Evolutionary conservation across 2,329 filamentous ascomycete genomes (phyloP).

Genomic region (Sporothrix variecibatus): DNA sequence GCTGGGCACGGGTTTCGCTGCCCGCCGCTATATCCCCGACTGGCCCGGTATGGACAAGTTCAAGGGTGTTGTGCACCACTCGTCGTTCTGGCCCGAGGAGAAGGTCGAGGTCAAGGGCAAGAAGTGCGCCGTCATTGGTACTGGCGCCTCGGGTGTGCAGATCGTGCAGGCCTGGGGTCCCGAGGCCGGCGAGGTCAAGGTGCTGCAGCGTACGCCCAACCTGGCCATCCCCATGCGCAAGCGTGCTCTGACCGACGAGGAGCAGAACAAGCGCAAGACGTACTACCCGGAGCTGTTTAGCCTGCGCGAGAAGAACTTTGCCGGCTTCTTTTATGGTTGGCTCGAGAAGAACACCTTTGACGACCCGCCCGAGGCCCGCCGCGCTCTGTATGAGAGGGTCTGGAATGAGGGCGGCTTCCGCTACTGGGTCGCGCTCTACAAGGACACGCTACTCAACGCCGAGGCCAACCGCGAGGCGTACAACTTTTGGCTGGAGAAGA

Average conservation of each 20-base stretch:
- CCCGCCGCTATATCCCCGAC: constrained; percentile 62
- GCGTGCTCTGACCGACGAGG: constrained; percentile 48
- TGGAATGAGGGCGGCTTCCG: constrained; percentile 57
- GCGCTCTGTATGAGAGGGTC: constrained; percentile 50
- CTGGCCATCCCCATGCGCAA: constrained; percentile 63
- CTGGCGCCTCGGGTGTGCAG: constrained; percentile 65
- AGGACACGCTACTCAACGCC: constrained; percentile 49
- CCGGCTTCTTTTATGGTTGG: constrained; percentile 61
- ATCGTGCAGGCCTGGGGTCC: constrained; percentile 62
- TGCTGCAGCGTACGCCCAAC: constrained; percentile 70
- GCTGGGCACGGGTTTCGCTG: constrained; percentile 57
- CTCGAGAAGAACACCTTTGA: constrained; percentile 57
- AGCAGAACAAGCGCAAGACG: constrained; percentile 51
- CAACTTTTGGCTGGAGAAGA: constrained; percentile 57
- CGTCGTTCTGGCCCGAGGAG: constrained; percentile 61
- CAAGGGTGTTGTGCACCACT: constrained; percentile 60
- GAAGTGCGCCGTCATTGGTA: constrained; percentile 63
- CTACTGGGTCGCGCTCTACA: constrained; percentile 57
- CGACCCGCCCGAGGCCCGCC: constrained; percentile 52
- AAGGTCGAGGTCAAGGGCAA: constrained; percentile 60
- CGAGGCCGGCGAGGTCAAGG: constrained; percentile 52
- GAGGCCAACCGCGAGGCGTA: constrained; percentile 57
- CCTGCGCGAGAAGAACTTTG: constrained; percentile 55
- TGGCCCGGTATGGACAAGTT: constrained; percentile 62
- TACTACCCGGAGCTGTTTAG: constrained; percentile 55